phyloP scores from a whole-genome alignment of 2,329 filamentous ascomycete genomes.

The Dothistroma septosporum region DNA sequence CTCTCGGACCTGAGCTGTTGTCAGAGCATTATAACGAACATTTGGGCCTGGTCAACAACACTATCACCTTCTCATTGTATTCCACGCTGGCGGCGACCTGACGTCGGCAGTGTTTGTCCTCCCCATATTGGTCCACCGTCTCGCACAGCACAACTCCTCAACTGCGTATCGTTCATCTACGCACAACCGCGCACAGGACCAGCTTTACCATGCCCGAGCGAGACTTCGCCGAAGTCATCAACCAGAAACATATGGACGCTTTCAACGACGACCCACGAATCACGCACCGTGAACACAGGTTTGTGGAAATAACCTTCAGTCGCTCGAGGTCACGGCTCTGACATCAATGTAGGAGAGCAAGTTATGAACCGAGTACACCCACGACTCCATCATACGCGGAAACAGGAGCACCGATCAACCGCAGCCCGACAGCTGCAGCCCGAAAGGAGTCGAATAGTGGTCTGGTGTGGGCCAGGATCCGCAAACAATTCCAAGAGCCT shows the following conservation, averaged over 20 bases:
- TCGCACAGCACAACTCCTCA: background rate
- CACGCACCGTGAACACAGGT: slow-evolving; percentile 1
- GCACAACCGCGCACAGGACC: background rate
- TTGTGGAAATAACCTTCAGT: background rate
- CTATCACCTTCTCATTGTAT: background rate
- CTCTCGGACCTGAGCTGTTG: background rate
- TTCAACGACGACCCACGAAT: background rate
- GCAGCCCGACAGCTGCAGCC: slow-evolving; percentile 26
- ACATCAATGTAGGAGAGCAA: background rate
- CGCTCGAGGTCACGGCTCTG: background rate
- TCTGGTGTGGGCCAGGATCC: slow-evolving; percentile 50
- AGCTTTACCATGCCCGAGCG: background rate
- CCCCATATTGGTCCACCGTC: background rate
- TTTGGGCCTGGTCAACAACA: slow-evolving; percentile 2
- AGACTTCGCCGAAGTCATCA: background rate
- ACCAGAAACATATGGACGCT: background rate
- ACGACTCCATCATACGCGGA: slow-evolving; percentile 13
- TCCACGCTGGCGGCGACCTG: background rate
- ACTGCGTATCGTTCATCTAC: background rate
- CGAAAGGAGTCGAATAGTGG: slow-evolving; percentile 32
- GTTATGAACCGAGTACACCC: background rate
- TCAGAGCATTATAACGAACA: background rate
- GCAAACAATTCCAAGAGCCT: slow-evolving; percentile 52
- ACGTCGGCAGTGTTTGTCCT: background rate
- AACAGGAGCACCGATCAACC: slow-evolving; percentile 29